These are phyloP conservation scores for Sugiyamaella castrensis DNA, from an alignment of 1,139 yeast genomes.

Conservation along the genomic window DNA sequence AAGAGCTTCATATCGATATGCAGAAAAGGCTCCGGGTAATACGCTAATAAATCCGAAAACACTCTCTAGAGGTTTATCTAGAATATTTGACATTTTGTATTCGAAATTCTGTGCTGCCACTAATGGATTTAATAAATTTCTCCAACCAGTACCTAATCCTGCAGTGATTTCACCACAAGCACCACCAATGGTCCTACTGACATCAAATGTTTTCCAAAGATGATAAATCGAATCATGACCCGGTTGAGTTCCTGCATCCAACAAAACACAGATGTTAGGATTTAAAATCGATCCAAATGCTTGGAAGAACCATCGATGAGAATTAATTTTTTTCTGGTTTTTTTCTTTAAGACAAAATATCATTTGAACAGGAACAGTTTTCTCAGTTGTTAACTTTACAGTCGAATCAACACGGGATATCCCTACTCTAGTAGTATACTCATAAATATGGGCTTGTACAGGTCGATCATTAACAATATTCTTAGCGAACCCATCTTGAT, in stretches of 20 bases:
- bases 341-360: conserved; percentile 75
- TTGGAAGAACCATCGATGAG: conserved; percentile 84
- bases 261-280: conserved; percentile 66
- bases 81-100: conserved; percentile 75
- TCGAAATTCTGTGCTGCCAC: conserved; percentile 86
- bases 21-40: conserved; percentile 85
- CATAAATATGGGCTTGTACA: conserved; percentile 73
- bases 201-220: conserved; percentile 69
- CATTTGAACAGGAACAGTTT: conserved; percentile 67
- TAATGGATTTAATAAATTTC: conserved; percentile 62
- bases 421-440: conserved; percentile 76
- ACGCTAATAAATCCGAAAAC: conserved; percentile 81
- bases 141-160: conserved; percentile 56
- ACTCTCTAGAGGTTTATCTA: conserved; percentile 81
- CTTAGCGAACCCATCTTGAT: conserved; percentile 81
- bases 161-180: conserved; percentile 85
- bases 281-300: conserved; percentile 69
- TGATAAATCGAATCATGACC: conserved; percentile 68
- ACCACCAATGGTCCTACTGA: conserved; percentile 72
- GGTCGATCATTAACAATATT: conserved; percentile 66
- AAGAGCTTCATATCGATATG: conserved; percentile 69
- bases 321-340: conserved; percentile 71
- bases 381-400: conserved; percentile 52
- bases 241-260: conserved; percentile 82
- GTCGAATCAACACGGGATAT: conserved; percentile 60